phyloP scores from a whole-genome alignment of 495 filamentous ascomycete species.

The Tuber indicum region DNA sequence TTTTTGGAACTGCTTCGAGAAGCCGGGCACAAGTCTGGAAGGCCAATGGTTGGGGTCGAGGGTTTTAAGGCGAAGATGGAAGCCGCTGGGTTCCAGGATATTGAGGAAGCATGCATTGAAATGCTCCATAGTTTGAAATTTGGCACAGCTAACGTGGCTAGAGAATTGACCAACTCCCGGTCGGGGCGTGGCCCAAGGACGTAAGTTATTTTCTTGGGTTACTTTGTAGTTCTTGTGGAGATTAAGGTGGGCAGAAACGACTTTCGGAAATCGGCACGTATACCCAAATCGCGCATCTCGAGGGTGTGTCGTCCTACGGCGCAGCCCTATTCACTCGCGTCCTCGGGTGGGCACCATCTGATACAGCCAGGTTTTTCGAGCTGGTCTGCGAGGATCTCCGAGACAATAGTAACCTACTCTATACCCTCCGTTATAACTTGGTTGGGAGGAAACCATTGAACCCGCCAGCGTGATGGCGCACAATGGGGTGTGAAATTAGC shows the following conservation, averaged over 20 bases:
- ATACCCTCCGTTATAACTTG: constrained; percentile 9
- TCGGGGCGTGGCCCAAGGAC: constrained; percentile 16
- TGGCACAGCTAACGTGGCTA: constrained; percentile 40
- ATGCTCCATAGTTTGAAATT: background rate
- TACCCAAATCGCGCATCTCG: background rate
- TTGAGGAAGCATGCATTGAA: background rate
- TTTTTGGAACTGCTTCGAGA: background rate
- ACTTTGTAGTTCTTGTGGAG: background rate
- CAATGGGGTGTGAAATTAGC: background rate
- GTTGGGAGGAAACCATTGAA: constrained; percentile 19
- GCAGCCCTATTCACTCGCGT: constrained; percentile 11
- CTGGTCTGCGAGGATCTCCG: background rate
- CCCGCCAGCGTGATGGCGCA: background rate
- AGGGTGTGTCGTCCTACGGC: constrained; percentile 7
- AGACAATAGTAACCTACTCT: constrained; percentile 5
- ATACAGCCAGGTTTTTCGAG: constrained; percentile 1
- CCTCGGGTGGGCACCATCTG: constrained; percentile 7
- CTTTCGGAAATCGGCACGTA: constrained; percentile 3
- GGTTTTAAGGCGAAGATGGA: background rate
- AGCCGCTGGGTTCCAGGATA: background rate
- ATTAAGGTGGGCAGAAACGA: background rate
- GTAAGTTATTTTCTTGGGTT: background rate
- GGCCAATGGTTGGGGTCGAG: background rate
- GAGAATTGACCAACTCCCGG: constrained; percentile 10
- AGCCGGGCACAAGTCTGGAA: background rate